Base-by-base conservation (phyloP, 2,329 filamentous ascomycete genomes). In the Aspergillus amoenus region DNA sequence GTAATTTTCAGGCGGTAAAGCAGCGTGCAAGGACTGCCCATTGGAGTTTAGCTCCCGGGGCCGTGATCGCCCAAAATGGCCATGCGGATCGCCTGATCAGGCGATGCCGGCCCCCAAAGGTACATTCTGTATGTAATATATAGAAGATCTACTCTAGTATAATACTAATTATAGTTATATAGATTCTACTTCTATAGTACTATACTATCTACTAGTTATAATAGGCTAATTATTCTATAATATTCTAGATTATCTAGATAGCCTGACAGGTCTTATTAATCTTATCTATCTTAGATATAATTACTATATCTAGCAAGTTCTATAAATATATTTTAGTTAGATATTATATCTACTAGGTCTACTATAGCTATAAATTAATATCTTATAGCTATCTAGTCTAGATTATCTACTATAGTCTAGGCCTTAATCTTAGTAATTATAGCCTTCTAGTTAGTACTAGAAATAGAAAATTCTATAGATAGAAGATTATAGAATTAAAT, bases 21-120 rank as follows among this genome's bases (percentile, higher is more conserved):
- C 46, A 18, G 46, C 27, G 9, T 5, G 15, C 46, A 48, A 13
- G 46, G 30, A 24, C 12, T 48, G n/a, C 30, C 46, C n/a, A 21
- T 48, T 48, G 4, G 8, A 18, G 46, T 39, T 34, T 37, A 48
- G 46, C 32, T 7, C 32, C 30, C 27, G 46, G 46, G 46, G 46
- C 46, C 30, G 8, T 37, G 15, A 15, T 37, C n/a, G 46, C 46
- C 30, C 4, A 39, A 48, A 48, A 4, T 11, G 30, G 30, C 46
- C 30, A 39, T 39, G 27, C 46, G 27, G n/a, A 39, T 37, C 32
- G 46, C 46, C 46, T n/a, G 27, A 37, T 48, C 15, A 17, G 30
- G 45, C 45, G 45, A 34, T 37, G 45, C 27, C 45, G 45, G 45
- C 45, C 27, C 45, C 45, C 30, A 37, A 48, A 48, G 45, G 45